Evolutionary conservation across 352 stramenopile species (phyloP), one percentile per base, ranked within the genome.

Genomic region (Phytophthora capsici): DNA sequence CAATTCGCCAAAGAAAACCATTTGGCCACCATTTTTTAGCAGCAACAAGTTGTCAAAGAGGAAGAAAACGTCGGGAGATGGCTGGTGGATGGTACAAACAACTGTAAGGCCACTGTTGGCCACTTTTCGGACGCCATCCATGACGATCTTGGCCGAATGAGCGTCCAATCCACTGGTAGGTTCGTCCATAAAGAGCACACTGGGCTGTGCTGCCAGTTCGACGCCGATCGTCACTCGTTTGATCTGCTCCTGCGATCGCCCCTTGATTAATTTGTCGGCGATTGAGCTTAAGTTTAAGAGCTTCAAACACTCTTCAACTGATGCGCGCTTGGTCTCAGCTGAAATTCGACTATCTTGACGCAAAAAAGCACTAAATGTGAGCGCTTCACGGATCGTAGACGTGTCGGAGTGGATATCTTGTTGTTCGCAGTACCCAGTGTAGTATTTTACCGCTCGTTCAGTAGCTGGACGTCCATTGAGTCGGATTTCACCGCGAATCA

Each of bases 131-230:
- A 98, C 73, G 1, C 91, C 75, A 20, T 94, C 75, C 63, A 97
- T 92, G 20, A 98, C 67, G 40, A 93, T 66, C 41, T 95, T 85
- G 17, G 94, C 93, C 6, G 77, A 84, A 30, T 81, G 90, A 10
- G 84, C 83, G 62, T 98, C 94, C 13, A 98, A 66, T n/a, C 92
- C 93, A 46, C 75, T 92, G 20, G 86, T 97, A 9, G 91, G 91
- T 55, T 97, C 89, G 63, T 98, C 90, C 19, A 91, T 43, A 63
- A 98, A 96, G 13, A 98, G 47, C 34, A 98, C 72, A 38, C 77
- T 87, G 13, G 91, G 80, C 49, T 94, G 89, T 6, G 86, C 88
- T n/a, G 94, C 89, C n/a, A 98, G 65, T 38, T 88, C 75, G 1
- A 88, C 78, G 37, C 78, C 75, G 43, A 88, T 88, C 25, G 78